These are phyloP conservation scores for Cyberlindnera bimundalis DNA, from an alignment of 805 yeast species.

Conservation along the genomic window DNA sequence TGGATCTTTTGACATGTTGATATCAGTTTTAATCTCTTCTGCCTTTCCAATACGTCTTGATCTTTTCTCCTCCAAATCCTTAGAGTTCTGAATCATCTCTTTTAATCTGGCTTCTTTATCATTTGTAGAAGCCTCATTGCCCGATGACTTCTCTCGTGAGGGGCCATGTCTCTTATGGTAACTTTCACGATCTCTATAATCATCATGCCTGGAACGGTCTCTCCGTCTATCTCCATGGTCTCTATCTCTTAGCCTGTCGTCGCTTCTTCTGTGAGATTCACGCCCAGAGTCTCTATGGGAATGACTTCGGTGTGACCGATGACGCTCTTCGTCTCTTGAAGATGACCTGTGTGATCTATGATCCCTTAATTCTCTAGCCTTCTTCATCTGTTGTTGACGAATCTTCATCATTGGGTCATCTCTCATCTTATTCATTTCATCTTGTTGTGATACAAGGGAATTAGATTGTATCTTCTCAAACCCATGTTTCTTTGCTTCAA, in stretches of 20 bases:
- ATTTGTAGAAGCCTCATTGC: too few species aligned
- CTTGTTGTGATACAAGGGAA: slow-evolving; percentile 26
- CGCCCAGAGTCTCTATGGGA: background rate
- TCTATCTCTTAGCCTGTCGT: slow-evolving; percentile 6
- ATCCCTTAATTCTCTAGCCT: slow-evolving; percentile 1
- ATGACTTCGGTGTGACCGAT: too few species aligned
- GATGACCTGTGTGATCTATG: slow-evolving; percentile 3
- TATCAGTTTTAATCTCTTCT: too few species aligned
- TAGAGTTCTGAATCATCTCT: slow-evolving; percentile 7
- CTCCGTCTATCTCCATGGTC: background rate
- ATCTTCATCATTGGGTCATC: slow-evolving; percentile 24
- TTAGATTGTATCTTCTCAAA: slow-evolving; percentile 21
- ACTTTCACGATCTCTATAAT: too few species aligned
- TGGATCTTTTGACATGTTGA: too few species aligned
- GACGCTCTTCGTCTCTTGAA: too few species aligned
- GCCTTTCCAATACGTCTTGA: too few species aligned
- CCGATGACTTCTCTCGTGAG: too few species aligned
- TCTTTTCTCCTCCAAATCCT: background rate
- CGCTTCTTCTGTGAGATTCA: slow-evolving; percentile 4
- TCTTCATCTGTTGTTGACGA: slow-evolving; percentile 21
- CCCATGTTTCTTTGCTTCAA: slow-evolving; percentile 25
- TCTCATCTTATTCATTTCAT: slow-evolving; percentile 46
- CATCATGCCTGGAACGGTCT: too few species aligned
- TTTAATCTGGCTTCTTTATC: too few species aligned
- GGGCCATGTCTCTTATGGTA: too few species aligned